phyloP scores from a whole-genome alignment of 139 green algal genomes.

The Pseudopediastrum boryanum region DNA sequence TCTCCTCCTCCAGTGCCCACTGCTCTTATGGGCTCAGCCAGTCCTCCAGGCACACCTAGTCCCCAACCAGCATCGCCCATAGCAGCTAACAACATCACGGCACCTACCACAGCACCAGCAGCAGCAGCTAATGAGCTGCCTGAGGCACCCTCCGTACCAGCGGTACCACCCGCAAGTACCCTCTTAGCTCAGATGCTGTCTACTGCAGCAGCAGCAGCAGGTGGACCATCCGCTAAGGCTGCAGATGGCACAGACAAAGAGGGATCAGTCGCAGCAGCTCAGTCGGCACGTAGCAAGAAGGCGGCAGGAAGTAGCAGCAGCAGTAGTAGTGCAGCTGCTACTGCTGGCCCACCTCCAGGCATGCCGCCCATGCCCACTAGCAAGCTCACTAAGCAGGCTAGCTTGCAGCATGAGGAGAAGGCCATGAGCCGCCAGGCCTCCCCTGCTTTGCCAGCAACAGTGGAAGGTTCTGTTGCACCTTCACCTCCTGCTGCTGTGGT shows the following conservation, averaged over 20 bases:
- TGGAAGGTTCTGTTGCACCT: background rate
- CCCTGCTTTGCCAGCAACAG: background rate
- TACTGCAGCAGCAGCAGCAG: constrained; percentile 8
- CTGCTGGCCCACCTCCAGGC: background rate
- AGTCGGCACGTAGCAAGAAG: background rate
- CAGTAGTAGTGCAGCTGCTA: background rate
- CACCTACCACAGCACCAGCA: too few species aligned
- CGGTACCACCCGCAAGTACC: too few species aligned
- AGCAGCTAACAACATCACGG: too few species aligned
- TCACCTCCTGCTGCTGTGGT: background rate
- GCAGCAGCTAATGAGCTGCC: too few species aligned
- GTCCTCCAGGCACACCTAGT: too few species aligned
- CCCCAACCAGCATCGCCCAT: too few species aligned
- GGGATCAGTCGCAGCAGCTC: background rate
- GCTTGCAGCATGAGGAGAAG: background rate
- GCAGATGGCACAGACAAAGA: background rate
- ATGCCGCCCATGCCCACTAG: constrained; percentile 16
- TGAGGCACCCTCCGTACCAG: too few species aligned
- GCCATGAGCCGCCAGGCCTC: background rate
- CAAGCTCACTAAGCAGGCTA: constrained; percentile 28
- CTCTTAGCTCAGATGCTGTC: too few species aligned
- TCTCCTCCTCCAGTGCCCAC: background rate
- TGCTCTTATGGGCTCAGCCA: too few species aligned
- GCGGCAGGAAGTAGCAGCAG: background rate
- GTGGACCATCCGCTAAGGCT: background rate